Evolutionary conservation across 345 rosid species (phyloP).

Genomic region (Arabidopsis arenosa): DNA sequence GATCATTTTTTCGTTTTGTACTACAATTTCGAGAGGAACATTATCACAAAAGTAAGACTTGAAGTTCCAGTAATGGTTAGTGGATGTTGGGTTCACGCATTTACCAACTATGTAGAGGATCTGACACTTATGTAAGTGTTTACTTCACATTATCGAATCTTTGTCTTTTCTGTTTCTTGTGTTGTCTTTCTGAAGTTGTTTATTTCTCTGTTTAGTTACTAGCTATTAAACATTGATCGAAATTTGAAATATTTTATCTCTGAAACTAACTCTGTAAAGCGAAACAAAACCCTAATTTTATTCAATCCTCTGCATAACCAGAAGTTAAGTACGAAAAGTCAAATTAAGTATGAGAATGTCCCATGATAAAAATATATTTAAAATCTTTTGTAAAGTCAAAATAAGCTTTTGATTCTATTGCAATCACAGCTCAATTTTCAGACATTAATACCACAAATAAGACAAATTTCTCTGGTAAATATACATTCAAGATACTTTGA

Average conservation of each 20-base stretch:
- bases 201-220: no score
- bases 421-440: background rate
- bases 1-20: background rate
- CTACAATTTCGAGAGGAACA: conserved; percentile 6
- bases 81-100: background rate
- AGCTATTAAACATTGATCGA: background rate
- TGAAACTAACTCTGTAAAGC: background rate
- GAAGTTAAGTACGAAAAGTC: background rate
- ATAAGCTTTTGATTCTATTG: background rate
- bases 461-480: background rate
- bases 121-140: conserved; percentile 23
- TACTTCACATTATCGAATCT: background rate
- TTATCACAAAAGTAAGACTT: background rate
- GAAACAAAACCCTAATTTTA: background rate
- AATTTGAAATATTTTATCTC: background rate
- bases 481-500: background rate
- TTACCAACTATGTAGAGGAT: conserved; percentile 10
- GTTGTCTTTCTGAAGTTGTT: background rate
- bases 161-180: background rate
- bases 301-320: background rate
- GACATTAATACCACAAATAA: background rate
- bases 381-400: background rate
- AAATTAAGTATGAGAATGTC: background rate
- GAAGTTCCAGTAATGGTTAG: background rate
- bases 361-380: background rate